These are phyloP conservation scores for Cephaloascus albidus DNA, from an alignment of 805 yeast species.

Conservation along the genomic window DNA sequence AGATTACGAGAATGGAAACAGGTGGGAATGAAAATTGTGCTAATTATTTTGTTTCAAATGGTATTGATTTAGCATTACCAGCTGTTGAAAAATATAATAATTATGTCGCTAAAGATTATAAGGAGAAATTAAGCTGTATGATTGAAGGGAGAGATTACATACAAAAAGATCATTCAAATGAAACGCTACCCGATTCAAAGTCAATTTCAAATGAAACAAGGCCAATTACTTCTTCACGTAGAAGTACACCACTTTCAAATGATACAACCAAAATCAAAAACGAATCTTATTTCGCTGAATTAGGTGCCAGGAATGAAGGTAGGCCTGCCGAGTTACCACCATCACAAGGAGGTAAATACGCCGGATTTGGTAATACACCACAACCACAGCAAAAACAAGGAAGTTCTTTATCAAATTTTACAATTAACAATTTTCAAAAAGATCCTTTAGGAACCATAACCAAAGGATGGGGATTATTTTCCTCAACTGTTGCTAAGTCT, in stretches of 20 bases:
- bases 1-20: constrained; percentile 78
- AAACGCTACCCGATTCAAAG: constrained; percentile 21
- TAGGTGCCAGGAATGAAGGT: constrained; percentile 63
- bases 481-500: constrained; percentile 76
- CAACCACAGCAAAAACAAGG: constrained; percentile 28
- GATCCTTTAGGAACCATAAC: constrained; percentile 90
- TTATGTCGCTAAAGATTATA: constrained; percentile 90
- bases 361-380: constrained; percentile 85
- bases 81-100: constrained; percentile 77
- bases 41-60: constrained; percentile 60
- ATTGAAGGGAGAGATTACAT: constrained; percentile 66
- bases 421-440: constrained; percentile 57
- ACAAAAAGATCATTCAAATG: constrained; percentile 51
- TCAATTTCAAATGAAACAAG: neutral
- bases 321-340: constrained; percentile 82
- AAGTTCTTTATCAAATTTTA: constrained; percentile 45
- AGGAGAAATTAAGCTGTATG: constrained; percentile 64
- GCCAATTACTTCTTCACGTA: constrained; percentile 20
- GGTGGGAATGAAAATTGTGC: constrained; percentile 85
- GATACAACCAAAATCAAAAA: constrained; percentile 44
- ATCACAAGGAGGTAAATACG: constrained; percentile 87
- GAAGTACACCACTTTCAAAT: constrained; percentile 23
- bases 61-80: constrained; percentile 55
- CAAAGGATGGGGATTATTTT: constrained; percentile 91
- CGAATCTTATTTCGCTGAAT: constrained; percentile 72